phyloP scores from a whole-genome alignment of 495 filamentous ascomycete genomes.

The Hypomontagnella monticulosa region DNA sequence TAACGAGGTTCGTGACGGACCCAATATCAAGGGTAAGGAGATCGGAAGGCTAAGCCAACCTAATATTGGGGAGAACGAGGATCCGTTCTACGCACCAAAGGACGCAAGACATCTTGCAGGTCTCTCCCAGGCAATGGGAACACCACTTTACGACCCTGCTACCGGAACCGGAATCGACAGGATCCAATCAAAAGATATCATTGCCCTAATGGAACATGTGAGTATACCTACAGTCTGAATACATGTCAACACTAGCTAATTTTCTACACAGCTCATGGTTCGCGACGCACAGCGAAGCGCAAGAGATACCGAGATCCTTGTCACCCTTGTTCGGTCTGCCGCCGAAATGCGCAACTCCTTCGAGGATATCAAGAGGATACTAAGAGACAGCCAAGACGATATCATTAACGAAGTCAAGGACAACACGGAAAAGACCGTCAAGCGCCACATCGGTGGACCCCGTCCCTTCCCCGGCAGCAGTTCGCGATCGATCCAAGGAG shows the following conservation, averaged over 20 bases:
- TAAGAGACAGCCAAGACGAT: constrained; percentile 84
- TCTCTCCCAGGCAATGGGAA: constrained; percentile 88
- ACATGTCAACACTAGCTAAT: constrained; percentile 9
- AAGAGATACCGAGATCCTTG: constrained; percentile 93
- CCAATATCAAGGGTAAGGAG: constrained; percentile 62
- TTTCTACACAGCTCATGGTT: constrained; percentile 79
- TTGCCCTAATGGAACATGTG: constrained; percentile 96
- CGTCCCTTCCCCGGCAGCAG: constrained; percentile 79
- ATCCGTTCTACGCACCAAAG: constrained; percentile 66
- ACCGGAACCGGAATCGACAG: constrained; percentile 89
- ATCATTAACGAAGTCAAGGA: constrained; percentile 85
- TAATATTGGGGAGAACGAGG: constrained; percentile 64
- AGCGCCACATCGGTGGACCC: constrained; percentile 84
- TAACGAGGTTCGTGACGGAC: constrained; percentile 70
- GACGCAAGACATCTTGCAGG: constrained; percentile 82
- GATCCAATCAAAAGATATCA: constrained; percentile 96
- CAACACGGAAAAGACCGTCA: constrained; percentile 83
- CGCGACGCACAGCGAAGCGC: constrained; percentile 97
- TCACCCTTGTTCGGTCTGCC: constrained; percentile 91
- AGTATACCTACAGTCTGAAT: constrained; percentile 45
- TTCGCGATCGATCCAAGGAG: constrained; percentile 63
- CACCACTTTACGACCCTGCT: constrained; percentile 88
- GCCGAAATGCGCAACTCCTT: constrained; percentile 98
- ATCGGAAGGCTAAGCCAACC: constrained; percentile 66
- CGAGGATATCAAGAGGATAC: constrained; percentile 93